These are phyloP conservation scores for Pisolithus thermaeus DNA, from an alignment of 1,284 basidiomycete genomes.

Conservation along the genomic window DNA sequence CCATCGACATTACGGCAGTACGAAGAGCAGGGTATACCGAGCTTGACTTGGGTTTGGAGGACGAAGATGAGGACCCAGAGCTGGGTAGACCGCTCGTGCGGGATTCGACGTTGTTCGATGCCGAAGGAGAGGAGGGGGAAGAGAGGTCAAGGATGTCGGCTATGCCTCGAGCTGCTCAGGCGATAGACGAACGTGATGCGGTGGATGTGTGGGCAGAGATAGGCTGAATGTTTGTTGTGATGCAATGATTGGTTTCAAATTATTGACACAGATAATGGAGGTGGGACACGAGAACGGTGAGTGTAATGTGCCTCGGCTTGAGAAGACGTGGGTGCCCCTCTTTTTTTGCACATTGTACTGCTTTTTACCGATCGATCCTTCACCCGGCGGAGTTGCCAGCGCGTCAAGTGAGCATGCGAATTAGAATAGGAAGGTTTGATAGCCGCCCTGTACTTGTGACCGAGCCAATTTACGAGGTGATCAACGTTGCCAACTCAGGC, in stretches of 20 bases:
- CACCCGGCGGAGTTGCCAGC: no score
- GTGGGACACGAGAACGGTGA: background rate
- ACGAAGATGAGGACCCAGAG: slow-evolving; percentile 55
- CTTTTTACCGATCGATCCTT: no score
- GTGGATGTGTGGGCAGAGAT: slow-evolving; percentile 72
- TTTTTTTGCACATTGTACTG: no score
- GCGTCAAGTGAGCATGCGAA: no score
- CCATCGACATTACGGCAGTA: slow-evolving; percentile 80
- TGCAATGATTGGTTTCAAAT: background rate
- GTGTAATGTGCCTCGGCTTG: no score
- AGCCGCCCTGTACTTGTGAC: no score
- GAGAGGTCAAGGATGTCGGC: slow-evolving; percentile 32
- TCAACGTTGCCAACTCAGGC: no score
- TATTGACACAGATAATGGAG: background rate
- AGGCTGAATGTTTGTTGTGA: slow-evolving; percentile 35
- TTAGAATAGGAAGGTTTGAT: no score
- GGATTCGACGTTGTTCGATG: slow-evolving; percentile 54
- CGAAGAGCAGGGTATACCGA: slow-evolving; percentile 58
- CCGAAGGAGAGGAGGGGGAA: slow-evolving; percentile 32
- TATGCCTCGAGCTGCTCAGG: slow-evolving; percentile 54
- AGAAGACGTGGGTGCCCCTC: no score
- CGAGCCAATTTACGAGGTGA: no score
- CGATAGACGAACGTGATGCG: slow-evolving; percentile 49
- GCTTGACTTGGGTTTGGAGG: slow-evolving; percentile 68
- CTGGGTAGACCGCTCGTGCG: slow-evolving; percentile 50